These are phyloP conservation scores for Prunus persica DNA, from an alignment of 306 rosid genomes.

Conservation along the genomic window Prunus_persica_NCBIv2 NC_034010.1:1292001-1292500, in stretches of 20 bases:
- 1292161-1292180: no score
- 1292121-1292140: not conserved
- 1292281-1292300: no score
- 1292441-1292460: not conserved
- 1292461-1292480: not conserved
- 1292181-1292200: not conserved
- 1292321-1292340: not conserved
- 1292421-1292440: not conserved
- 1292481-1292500: not conserved
- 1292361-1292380: no score
- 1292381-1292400: not conserved
- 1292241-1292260: no score
- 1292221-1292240: no score
- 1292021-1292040: no score
- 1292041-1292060: no score
- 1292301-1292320: no score
- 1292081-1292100: not conserved
- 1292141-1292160: not conserved
- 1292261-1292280: no score
- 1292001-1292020: not conserved
- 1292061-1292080: no score
- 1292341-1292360: no score
- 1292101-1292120: no score
- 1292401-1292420: not conserved
- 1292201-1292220: not conserved